Percentiles rank a stretch among this genome's conserved stretches.
Evolutionary conservation across 768 basidiomycete species (phyloP).

Genomic region (Suillus spraguei): DNA sequence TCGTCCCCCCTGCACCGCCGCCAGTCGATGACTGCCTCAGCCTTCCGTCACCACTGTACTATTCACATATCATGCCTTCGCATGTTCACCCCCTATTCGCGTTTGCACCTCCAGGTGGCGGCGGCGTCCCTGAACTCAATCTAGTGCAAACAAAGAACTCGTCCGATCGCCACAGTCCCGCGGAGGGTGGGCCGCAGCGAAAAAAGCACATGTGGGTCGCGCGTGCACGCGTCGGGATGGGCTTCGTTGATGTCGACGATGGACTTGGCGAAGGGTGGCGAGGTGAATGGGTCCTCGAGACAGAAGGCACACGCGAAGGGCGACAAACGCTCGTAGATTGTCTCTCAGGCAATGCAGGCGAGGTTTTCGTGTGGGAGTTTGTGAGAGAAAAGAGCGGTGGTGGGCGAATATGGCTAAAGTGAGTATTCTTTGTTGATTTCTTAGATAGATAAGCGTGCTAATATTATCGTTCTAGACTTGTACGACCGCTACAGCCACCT

Average conservation of each 20-base stretch:
- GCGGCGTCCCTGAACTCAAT: slow-evolving; percentile 47
- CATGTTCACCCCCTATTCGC: slow-evolving; percentile 24
- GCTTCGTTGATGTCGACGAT: slow-evolving; percentile 36
- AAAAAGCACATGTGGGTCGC: slow-evolving; percentile 71
- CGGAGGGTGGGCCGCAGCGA: slow-evolving; percentile 58
- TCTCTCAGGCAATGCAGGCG: slow-evolving; percentile 40
- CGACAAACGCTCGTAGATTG: slow-evolving; percentile 58
- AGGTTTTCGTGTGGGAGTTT: slow-evolving; percentile 50
- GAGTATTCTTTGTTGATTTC: slow-evolving; percentile 19
- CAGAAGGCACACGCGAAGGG: slow-evolving; percentile 73
- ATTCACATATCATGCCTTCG: slow-evolving; percentile 60
- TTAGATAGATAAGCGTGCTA: neutral
- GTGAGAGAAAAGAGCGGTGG: slow-evolving; percentile 62
- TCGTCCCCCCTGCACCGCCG: slow-evolving; percentile 52
- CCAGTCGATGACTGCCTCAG: slow-evolving; percentile 58
- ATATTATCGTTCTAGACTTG: neutral
- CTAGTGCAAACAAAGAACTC: slow-evolving; percentile 39
- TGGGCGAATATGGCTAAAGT: slow-evolving; percentile 69
- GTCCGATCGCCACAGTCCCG: slow-evolving; percentile 66
- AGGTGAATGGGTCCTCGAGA: slow-evolving; percentile 81
- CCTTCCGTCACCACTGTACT: slow-evolving; percentile 79
- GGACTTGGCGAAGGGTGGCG: slow-evolving; percentile 69
- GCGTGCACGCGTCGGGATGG: slow-evolving; percentile 41
- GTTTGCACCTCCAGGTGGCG: slow-evolving; percentile 31
- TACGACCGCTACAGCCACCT: slow-evolving; percentile 2